Base-by-base conservation (phyloP, 257 asterid genomes). In the Sherardia arvensis region DNA sequence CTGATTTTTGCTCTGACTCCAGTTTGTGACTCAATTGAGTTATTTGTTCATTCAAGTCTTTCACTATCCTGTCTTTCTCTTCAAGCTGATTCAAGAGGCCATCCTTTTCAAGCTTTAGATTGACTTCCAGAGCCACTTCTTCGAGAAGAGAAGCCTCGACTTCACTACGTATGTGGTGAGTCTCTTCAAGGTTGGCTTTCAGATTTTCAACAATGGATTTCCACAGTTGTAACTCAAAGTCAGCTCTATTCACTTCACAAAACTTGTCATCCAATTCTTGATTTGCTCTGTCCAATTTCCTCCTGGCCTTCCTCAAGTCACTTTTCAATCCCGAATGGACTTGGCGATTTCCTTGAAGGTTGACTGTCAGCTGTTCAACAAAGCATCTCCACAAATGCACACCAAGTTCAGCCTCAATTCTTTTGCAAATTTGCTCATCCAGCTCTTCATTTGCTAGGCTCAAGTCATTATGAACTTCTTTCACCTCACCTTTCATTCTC, bases 141-240 rank as follows among this genome's bases (percentile, higher is more conserved):
- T 84, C 79, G 62, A 92, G 76, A 66, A 92, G 95, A 66, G 95
- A 92, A 74, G 93, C 86, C 84, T 92, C 98, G 22, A 92, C 76
- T 73, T 89, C 85, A 68, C 26, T 70, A 11, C 96, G 86, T 86
- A 85, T 66, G 60, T 74, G 79, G 49, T 74, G 80, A 76, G 79
- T 81, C 63, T 80, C 89, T 67, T 78, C 74, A 30, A 84, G 77
- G 73, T 65, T 84, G 33, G 71, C 72, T 76, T 84, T 85, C 81
- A 89, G 45, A 74, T 87, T 79, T 59, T 81, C 95, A 17, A 91
- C 88, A 23, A 82, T 45, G 21, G 88, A 87, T 81, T 77, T 84
- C 97, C 97, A 92, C 64, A 80, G 62, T 76, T 79, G 82, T 78
- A 92, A 66, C 69, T 92, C 96, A 75, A 75, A 89, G 67, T 85